Base-by-base conservation (phyloP, 805 yeast species). In the Wickerhamomyces alni region DNA sequence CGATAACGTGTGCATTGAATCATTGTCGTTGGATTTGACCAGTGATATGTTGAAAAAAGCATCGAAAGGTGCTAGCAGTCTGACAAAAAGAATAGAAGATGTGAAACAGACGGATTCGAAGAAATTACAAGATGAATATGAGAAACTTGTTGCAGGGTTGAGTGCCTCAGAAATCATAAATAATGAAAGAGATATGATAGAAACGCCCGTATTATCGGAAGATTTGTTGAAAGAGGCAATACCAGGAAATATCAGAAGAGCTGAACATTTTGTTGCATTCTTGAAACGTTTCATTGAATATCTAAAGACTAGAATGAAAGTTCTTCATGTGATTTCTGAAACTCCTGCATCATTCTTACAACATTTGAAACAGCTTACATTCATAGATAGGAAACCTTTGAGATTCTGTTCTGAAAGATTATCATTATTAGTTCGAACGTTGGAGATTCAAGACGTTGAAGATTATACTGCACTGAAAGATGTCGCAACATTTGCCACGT, bases 1-100 rank as follows among this genome's bases (percentile, higher is more conserved):
- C 41, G 99, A 93, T 70, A 93, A 93, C 69, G 99, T 93, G 41
- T 93, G 99, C 67, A 93, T 93, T 42, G 99, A 93, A 61, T 86
- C 98, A 0, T 63, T 93, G 31, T 87, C 96, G 6, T 72, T 93
- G 36, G 98, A 93, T 57, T 66, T 93, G 47, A 93, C 97, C 0
- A 95, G 88, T 51, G 97, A 91, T 49, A 77, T 87, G 8, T 63
- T 93, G 44, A 82, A 88, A 52, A 70, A 80, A 48, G 99, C 99
- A 0, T 73, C 95, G 1, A 73, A 81, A 48, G 98, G 98, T 48
- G 95, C 96, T 0, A 74, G 74, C 47, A 74, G 84, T 35, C 67
- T 93, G 44, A 79, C 80, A n/a, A 75, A 70, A 19, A 89, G 82
- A 31, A 87, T 93, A n/a, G 88, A 83, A 25, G 84, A 82, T 12